Evolutionary conservation across 2,329 filamentous ascomycete species (phyloP), one percentile per base, ranked within the genome.

Genomic region (Dactylellina drechsleri): DNA sequence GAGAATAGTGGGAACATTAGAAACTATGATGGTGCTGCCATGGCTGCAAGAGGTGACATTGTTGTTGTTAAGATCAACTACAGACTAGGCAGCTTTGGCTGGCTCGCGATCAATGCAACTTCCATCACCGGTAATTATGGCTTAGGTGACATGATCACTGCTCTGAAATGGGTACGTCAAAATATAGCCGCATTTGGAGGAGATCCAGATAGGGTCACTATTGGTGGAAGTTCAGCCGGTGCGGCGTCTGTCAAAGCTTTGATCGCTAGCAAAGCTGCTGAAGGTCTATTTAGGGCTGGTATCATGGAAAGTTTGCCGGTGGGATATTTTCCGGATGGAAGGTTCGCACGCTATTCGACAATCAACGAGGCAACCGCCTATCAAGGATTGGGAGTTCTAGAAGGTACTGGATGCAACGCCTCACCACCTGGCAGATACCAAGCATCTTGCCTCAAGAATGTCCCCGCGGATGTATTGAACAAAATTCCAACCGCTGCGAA

Each of bases 1-100:
- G 86, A 88, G 72, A 82, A 85, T 4, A 85, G 87, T 60, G 91
- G 90, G 79, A 90, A 91, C 77, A 82, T 89, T 67, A 86, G 85
- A 13, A 86, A 85, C 72, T 85, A 90, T 49, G 86, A 91, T 7
- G 81, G 84, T 49, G 84, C 85, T 20, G 84, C 85, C 4, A 84
- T 86, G 47, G 81, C 84, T 1, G 84, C 86, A n/a, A 83, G 83
- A 54, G 84, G 86, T 77, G 86, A 86, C 0, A 82, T 89, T 49
- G 83, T 88, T 12, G 85, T 82, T 0, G 85, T 87, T 1, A 84
- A 83, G 52, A 82, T 87, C 77, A 87, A 87, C 77, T 87, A 87
- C 74, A 83, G 86, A 8, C 81, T 86, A 18, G 83, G 83, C 2
- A 82, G 82, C 43, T 87, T 84, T 81, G 86, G 87, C 4, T 88